Evolutionary conservation across 2,329 filamentous ascomycete genomes (phyloP).

Genomic region (Teratosphaeriaceae sp.): DNA sequence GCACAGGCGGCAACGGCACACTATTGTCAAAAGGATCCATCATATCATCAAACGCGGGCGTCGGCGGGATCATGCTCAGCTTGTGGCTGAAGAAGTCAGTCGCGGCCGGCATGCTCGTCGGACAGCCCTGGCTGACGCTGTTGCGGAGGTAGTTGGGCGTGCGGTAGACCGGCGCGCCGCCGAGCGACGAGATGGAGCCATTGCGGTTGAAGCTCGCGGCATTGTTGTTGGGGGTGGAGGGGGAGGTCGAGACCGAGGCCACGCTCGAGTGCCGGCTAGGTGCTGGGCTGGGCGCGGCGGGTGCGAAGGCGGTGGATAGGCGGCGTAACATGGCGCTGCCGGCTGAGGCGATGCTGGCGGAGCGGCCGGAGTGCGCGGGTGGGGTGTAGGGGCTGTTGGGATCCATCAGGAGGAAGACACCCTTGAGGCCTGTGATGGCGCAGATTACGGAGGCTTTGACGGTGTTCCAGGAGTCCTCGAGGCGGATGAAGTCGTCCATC

Average conservation of each 20-base stretch:
- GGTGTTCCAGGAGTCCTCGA: constrained; percentile 38
- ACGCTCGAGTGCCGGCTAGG: constrained; percentile 18
- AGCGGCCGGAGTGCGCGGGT: constrained; percentile 14
- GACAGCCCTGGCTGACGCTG: constrained; percentile 31
- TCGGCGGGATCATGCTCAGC: constrained; percentile 36
- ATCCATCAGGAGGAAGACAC: constrained; percentile 42
- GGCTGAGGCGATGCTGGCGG: constrained; percentile 22
- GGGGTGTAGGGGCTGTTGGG: constrained; percentile 11
- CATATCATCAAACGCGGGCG: constrained; percentile 28
- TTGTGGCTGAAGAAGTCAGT: constrained; percentile 25
- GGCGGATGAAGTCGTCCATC: constrained; percentile 40
- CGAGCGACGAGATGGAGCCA: constrained; percentile 9
- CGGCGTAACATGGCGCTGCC: constrained; percentile 25
- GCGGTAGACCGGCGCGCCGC: constrained; percentile 20
- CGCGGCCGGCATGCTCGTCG: constrained; percentile 32
- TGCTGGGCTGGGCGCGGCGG: constrained; percentile 3
- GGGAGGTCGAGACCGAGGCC: constrained; percentile 11
- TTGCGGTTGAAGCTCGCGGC: constrained; percentile 11
- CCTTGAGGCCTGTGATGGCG: constrained; percentile 37
- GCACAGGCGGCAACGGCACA: constrained; percentile 16
- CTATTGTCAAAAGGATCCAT: constrained; percentile 34
- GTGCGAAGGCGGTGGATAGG: constrained; percentile 27
- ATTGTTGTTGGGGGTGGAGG: constrained; percentile 1
- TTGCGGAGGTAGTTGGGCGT: constrained; percentile 32
- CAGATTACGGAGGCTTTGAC: constrained; percentile 37